Conservation (phyloP, 805 yeast genomes). For the Brettanomyces sp. region DNA sequence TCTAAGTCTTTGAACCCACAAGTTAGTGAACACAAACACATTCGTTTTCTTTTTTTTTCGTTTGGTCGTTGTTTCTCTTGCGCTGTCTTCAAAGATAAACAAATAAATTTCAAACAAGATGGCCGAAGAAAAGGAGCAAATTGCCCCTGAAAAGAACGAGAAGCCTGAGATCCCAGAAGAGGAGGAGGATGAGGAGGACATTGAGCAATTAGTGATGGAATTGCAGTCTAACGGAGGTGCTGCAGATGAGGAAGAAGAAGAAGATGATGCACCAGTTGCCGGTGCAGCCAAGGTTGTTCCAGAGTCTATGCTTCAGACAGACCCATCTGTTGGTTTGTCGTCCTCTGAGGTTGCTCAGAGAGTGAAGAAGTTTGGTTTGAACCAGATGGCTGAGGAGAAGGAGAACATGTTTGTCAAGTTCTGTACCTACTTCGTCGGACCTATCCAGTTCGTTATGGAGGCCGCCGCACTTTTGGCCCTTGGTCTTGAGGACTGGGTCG, state of each 20-base stretch:
- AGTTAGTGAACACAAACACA: neutral
- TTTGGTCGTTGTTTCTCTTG: neutral
- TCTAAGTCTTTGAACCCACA: too few species aligned
- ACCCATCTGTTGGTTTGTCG: conserved; percentile 65
- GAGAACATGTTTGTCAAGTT: conserved; percentile 74
- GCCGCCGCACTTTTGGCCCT: conserved; percentile 92
- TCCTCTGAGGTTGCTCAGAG: conserved; percentile 68
- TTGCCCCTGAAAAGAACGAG: conserved; percentile 9
- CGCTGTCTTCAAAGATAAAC: neutral
- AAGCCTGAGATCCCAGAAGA: conserved; percentile 22
- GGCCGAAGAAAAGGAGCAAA: conserved; percentile 1
- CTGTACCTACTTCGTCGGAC: conserved; percentile 81
- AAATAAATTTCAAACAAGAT: neutral
- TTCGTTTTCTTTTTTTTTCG: conserved; percentile 1
- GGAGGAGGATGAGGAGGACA: conserved; percentile 50
- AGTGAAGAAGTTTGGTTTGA: conserved; percentile 81
- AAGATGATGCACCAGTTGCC: conserved; percentile 34
- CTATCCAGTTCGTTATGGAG: conserved; percentile 94
- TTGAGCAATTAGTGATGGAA: conserved; percentile 66
- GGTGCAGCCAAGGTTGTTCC: conserved; percentile 68
- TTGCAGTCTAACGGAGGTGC: conserved; percentile 57
- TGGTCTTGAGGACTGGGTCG: conserved; percentile 94
- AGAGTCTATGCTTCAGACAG: conserved; percentile 75
- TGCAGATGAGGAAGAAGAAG: conserved; percentile 37
- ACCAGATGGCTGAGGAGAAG: conserved; percentile 83